Conservation (phyloP, 1,139 yeast genomes). For the Diutina sp. region DNA sequence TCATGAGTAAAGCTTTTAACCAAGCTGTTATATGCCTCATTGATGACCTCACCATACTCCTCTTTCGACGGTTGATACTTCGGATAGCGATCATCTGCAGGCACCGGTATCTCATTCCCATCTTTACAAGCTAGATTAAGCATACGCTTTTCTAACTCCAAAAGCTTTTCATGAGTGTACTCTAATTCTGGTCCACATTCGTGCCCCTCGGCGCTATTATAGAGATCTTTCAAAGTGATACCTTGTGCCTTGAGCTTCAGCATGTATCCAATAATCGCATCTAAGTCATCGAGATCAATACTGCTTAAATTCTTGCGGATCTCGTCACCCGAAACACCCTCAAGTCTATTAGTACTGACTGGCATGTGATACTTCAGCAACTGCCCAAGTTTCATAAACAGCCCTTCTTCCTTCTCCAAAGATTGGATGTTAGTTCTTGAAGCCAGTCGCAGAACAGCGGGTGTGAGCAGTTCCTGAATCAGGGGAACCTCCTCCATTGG, state of each 20-base stretch:
- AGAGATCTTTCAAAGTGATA: conserved; percentile 37
- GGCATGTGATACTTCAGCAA: conserved; percentile 5
- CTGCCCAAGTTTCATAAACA: conserved; percentile 21
- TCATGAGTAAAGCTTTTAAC: conserved; percentile 19
- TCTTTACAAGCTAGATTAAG: conserved; percentile 3
- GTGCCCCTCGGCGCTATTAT: conserved; percentile 12
- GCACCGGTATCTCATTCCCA: conserved; percentile 1
- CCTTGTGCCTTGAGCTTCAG: conserved; percentile 39
- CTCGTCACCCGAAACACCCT: conserved; percentile 35
- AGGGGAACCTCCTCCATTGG: background rate
- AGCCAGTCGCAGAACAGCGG: background rate
- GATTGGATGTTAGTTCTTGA: background rate
- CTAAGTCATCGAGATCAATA: conserved; percentile 37
- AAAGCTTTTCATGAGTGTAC: conserved; percentile 4
- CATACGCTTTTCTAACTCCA: background rate
- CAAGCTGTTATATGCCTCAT: conserved; percentile 39
- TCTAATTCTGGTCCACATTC: conserved; percentile 6
- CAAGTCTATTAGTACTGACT: conserved; percentile 7
- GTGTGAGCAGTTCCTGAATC: background rate
- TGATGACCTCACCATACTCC: conserved; percentile 16
- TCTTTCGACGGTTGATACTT: conserved; percentile 7
- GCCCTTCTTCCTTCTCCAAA: conserved; percentile 30
- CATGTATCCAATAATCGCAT: conserved; percentile 36
- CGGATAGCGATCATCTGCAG: conserved; percentile 4
- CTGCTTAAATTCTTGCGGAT: conserved; percentile 35